Conservation (phyloP, 2,329 filamentous ascomycete species). For the Rachicladosporium sp. region DNA sequence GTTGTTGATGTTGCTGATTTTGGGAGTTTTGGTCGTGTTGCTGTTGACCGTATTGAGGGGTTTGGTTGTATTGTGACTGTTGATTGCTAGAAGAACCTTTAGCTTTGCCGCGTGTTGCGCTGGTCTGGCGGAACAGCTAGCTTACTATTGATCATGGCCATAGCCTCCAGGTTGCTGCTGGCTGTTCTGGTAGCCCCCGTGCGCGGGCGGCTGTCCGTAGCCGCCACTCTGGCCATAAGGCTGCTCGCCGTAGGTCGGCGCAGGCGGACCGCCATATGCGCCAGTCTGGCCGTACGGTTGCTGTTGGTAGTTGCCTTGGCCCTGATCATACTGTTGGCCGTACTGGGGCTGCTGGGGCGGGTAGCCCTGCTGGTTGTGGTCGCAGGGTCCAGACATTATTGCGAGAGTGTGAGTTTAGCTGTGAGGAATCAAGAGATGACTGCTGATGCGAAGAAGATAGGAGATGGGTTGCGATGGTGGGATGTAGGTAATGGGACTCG, state of each 20-base stretch:
- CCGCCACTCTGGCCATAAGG: slow-evolving; percentile 6
- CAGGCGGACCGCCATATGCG: background rate
- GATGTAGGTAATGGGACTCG: background rate
- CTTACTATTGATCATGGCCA: too few species aligned
- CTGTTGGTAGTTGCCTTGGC: slow-evolving; percentile 9
- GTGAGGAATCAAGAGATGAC: background rate
- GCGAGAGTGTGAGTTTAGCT: background rate
- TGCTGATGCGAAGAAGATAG: background rate
- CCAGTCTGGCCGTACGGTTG: slow-evolving; percentile 14
- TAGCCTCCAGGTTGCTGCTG: slow-evolving; percentile 19
- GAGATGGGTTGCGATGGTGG: background rate
- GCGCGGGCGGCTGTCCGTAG: too few species aligned
- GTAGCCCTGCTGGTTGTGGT: slow-evolving; percentile 21
- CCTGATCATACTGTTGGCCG: slow-evolving; percentile 13
- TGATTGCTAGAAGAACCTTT: too few species aligned
- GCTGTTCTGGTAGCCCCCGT: slow-evolving; percentile 22
- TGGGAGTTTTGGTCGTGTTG: too few species aligned
- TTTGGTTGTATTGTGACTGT: too few species aligned
- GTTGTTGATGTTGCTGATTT: too few species aligned
- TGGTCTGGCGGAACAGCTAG: too few species aligned
- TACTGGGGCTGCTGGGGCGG: slow-evolving; percentile 8
- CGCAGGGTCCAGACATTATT: slow-evolving; percentile 42
- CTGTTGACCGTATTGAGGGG: too few species aligned
- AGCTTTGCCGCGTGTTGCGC: too few species aligned
- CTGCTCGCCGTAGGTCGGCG: slow-evolving; percentile 13